A percentile compares a stretch with the other conserved stretches of the same genome.
phyloP scores from a whole-genome alignment of 2,329 filamentous ascomycete genomes.

The Apiospora kogelbergensis region DNA sequence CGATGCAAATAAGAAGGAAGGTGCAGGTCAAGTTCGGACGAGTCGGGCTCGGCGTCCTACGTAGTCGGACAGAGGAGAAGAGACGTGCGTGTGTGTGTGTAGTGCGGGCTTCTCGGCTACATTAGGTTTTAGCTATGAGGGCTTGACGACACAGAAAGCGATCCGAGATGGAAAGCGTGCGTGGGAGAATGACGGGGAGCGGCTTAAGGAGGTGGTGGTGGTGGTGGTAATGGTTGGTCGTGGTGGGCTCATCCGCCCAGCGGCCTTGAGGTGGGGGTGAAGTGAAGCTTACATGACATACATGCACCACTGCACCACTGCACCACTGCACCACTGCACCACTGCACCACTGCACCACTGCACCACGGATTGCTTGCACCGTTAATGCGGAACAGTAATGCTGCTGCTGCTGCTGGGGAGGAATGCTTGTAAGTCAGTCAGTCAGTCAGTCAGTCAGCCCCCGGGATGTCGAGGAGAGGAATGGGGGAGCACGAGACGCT shows the following conservation, averaged over 20 bases:
- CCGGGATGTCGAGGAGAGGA: not conserved
- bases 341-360: too few relatives aligned
- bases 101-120: not conserved
- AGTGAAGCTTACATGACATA: conserved; percentile 6
- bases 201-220: not conserved
- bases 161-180: not conserved
- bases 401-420: not conserved
- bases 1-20: not conserved
- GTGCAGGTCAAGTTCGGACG: not conserved
- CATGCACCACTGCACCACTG: not conserved
- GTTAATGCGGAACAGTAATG: not conserved
- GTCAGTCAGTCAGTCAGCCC: not conserved
- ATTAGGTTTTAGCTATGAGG: conserved; percentile 2
- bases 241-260: not conserved
- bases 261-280: not conserved
- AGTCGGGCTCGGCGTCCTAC: not conserved
- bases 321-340: not conserved
- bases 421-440: not conserved
- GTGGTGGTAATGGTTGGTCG: not conserved
- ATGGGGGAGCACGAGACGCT: conserved; percentile 4
- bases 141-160: not conserved
- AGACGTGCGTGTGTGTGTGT: not conserved
- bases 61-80: not conserved
- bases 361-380: not conserved
- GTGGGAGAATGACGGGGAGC: not conserved